Conservation (phyloP, 192 early-diverging fungal genomes). For the Coemansia sp. region DNA sequence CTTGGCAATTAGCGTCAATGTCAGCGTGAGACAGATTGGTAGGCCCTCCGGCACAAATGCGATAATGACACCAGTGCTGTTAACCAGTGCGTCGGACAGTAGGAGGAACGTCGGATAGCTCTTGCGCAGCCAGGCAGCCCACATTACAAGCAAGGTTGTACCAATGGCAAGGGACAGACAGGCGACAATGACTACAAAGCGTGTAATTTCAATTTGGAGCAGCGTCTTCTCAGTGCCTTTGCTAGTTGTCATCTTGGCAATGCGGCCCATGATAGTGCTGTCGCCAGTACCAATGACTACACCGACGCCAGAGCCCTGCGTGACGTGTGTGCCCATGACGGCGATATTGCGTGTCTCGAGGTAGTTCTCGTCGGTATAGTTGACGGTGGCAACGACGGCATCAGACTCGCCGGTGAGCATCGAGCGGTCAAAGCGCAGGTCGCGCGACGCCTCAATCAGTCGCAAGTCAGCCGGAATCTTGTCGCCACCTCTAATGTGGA, state of each 20-base stretch:
- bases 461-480: conserved; percentile 67
- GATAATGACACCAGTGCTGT: conserved; percentile 49
- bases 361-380: conserved; percentile 53
- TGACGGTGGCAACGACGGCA: conserved; percentile 73
- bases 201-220: conserved; percentile 85
- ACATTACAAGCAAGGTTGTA: conserved; percentile 87
- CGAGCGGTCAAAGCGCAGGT: conserved; percentile 90
- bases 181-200: conserved; percentile 78
- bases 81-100: conserved; percentile 61
- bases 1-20: conserved; percentile 87
- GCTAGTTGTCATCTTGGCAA: conserved; percentile 82
- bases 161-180: conserved; percentile 81
- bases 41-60: conserved; percentile 48
- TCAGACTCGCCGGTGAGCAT: conserved; percentile 93
- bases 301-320: conserved; percentile 83
- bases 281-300: conserved; percentile 90
- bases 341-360: conserved; percentile 72
- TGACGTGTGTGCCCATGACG: conserved; percentile 92
- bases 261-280: conserved; percentile 88
- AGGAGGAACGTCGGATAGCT: conserved; percentile 93
- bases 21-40: conserved; percentile 46
- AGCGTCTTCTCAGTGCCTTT: conserved; percentile 71
- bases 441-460: conserved; percentile 70
- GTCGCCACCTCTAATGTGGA: conserved; percentile 84
- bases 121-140: conserved; percentile 90